Evolutionary conservation across 2,329 filamentous ascomycete species (phyloP), one percentile per base, ranked within the genome.

Genomic region (Stromatinia cepivora): DNA sequence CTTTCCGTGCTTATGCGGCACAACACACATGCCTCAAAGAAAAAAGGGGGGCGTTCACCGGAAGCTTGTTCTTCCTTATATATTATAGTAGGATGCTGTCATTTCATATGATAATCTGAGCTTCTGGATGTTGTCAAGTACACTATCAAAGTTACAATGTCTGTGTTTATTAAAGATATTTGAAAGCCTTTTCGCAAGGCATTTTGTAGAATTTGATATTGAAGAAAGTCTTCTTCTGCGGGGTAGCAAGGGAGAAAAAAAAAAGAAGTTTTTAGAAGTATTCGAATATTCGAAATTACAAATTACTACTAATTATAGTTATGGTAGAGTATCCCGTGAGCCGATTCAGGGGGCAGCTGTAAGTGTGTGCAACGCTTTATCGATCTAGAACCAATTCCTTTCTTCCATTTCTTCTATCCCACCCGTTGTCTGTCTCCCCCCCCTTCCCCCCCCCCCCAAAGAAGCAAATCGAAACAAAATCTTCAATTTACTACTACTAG

Each of bases 1-100:
- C n/a, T 59, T 67, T 67, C 64, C 64, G 64, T 59, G 64, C 42
- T 67, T 50, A 50, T 67, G 64, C 64, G 31, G 42, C 53, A 42
- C 50, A 39, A 39, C 13, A 28, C 25, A 62, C 45, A 50, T 22
- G n/a, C 39, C 20, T 22, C 22, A 53, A 45, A 39, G 42, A 45
- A 48, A 59, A 34, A 42, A 42, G 22, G 46, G 46, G 48, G 22
- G 48, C 10, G 17, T 36, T n/a, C 22, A 31, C 34, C 39, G 63
- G 52, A 48, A 48, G 56, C n/a, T 54, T 39, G n/a, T 42, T 36
- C 59, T 63, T 39, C 54, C 34, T 42, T 13, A 3, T 10, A 42
- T 11, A 20, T 56, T 4, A 5, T 22, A 25, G 7, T 13, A 13
- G 31, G 7, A 62, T 31, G 42, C 8, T 62, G 28, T 62, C 42